A percentile compares a stretch with the other conserved stretches of the same genome.
Conservation (phyloP, 805 yeast species). For the Candida suzukii region DNA sequence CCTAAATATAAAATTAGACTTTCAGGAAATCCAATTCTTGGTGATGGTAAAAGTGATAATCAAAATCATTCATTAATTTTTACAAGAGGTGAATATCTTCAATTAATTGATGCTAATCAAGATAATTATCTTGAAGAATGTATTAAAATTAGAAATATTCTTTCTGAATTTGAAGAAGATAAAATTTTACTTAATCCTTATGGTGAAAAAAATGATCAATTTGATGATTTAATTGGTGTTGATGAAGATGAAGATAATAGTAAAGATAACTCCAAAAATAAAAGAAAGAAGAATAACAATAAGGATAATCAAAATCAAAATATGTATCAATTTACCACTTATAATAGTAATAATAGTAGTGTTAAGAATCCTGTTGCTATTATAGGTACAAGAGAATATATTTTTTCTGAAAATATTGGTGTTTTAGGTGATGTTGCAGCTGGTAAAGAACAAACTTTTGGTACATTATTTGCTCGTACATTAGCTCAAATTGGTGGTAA, state of each 20-base stretch:
- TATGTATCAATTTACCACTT: too few species aligned
- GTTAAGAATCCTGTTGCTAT: conserved; percentile 83
- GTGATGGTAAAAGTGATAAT: conserved; percentile 86
- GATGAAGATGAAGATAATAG: background rate
- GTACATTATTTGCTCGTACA: conserved; percentile 79
- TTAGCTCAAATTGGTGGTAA: conserved; percentile 81
- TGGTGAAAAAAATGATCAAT: conserved; percentile 21
- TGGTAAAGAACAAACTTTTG: conserved; percentile 85
- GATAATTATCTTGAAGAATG: conserved; percentile 84
- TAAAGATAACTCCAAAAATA: background rate
- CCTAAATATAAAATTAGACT: conserved; percentile 70
- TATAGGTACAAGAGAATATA: conserved; percentile 83
- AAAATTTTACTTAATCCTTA: conserved; percentile 20
- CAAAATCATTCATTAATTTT: conserved; percentile 77
- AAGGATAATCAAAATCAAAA: too few species aligned
- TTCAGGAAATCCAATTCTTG: conserved; percentile 80
- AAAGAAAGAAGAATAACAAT: too few species aligned
- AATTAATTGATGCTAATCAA: conserved; percentile 81
- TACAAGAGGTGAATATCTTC: conserved; percentile 80
- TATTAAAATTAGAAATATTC: conserved; percentile 70
- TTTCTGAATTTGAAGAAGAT: conserved; percentile 74
- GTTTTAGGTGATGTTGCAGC: conserved; percentile 86
- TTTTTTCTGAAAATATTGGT: conserved; percentile 82
- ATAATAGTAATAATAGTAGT: too few species aligned
- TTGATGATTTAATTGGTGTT: background rate